Percentiles rank a stretch among this genome's conserved stretches.
phyloP scores from a whole-genome alignment of 1,139 yeast genomes.

The Diutina sp. region DNA sequence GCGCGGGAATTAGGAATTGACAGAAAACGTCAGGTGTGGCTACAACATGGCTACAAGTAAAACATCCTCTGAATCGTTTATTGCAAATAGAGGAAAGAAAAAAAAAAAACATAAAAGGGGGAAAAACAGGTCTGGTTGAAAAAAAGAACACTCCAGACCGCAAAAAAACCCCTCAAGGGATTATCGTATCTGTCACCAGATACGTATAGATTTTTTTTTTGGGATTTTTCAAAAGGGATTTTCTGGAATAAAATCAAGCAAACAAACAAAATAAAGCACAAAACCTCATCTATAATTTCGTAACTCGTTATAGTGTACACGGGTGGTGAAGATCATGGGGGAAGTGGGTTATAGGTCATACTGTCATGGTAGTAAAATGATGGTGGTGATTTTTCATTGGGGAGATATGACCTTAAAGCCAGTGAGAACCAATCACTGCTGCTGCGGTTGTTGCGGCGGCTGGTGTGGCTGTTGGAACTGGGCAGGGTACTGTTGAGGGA shows the following conservation, averaged over 20 bases:
- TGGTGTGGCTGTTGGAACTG: conserved; percentile 10
- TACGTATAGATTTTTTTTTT: not conserved
- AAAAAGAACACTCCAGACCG: conserved; percentile 1
- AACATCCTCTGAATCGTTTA: not conserved
- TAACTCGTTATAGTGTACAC: conserved; percentile 3
- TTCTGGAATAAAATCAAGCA: not conserved
- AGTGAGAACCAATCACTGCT: conserved; percentile 6
- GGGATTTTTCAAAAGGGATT: not conserved
- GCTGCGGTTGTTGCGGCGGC: conserved; percentile 15
- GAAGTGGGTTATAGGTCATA: not conserved
- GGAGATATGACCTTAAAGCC: conserved; percentile 4
- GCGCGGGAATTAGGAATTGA: not conserved
- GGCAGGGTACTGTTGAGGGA: conserved; percentile 10
- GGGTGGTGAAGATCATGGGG: not conserved
- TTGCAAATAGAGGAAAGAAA: not conserved
- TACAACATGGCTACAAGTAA: too few species aligned
- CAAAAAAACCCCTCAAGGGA: not conserved
- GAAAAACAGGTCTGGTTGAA: conserved; percentile 1
- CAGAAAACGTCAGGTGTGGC: not conserved
- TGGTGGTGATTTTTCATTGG: conserved; percentile 2
- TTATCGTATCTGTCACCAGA: not conserved
- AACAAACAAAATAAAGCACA: not conserved
- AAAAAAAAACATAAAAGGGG: not conserved
- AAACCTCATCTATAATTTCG: conserved; percentile 2
- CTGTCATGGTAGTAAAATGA: not conserved